Evolutionary conservation across 1,284 basidiomycete species (phyloP), one percentile per base, ranked within the genome.

Genomic region (Rugiboletus extremiorientalis): DNA sequence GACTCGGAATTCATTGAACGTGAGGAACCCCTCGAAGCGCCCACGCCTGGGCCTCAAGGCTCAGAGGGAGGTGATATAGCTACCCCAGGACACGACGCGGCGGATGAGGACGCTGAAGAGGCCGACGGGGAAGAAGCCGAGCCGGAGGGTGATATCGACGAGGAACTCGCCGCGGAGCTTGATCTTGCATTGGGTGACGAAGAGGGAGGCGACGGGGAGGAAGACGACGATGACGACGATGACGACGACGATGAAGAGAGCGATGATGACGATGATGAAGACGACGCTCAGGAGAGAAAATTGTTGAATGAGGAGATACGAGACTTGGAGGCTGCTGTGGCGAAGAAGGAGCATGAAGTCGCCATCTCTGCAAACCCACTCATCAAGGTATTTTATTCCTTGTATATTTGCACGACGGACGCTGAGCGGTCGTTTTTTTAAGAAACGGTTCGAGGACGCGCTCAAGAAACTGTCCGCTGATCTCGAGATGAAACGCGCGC

Each of bases 391-490:
- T 58, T 65, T 59, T 62, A 30, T 22, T 36, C 20, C 27, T 59
- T 55, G 22, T 42, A 43, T 31, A 6, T 40, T 20, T 43, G 7
- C 28, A 45, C 18, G 43, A 22, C 25, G 28, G 43, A 59, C 28
- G 57, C n/a, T 60, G 31, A 60, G 9, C 52, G 23, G 9, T 50
- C 51, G 23, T 55, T 28, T 63, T 14, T 41, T n/a, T n/a, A n/a
- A 95, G 89, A 91, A 91, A 84, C 93, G 95, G 36, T 96, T 96
- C 75, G 93, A 96, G 72, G 94, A 96, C 70, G 90, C 92, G 6
- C 77, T 96, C 65, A 89, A 88, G 76, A 96, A 95, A 71, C 79
- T 97, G 53, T 85, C 89, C 43, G 84, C 86, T 37, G 94, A 97
- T 69, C 76, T 96, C 48, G 92, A 94, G 62, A 87, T 89, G 78